These are phyloP conservation scores for Termitomyces sp. DNA, from an alignment of 768 basidiomycete genomes.

Conservation along the genomic window DNA sequence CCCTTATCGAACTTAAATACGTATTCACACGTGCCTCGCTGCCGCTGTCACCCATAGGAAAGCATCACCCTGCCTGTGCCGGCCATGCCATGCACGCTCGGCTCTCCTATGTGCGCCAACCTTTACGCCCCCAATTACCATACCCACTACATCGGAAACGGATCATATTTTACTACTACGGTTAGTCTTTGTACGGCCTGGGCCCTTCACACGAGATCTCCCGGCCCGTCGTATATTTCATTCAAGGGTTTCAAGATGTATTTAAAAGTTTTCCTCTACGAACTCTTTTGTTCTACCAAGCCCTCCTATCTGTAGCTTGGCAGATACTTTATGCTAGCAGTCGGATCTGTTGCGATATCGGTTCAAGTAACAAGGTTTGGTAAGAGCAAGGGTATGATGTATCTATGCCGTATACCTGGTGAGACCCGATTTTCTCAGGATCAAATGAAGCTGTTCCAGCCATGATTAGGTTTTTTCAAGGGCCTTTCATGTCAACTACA, in stretches of 20 bases:
- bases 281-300: neutral
- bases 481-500: neutral
- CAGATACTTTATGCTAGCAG: neutral
- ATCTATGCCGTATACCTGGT: neutral
- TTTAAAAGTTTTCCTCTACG: constrained; percentile 2
- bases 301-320: neutral
- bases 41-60: neutral
- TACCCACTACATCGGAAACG: constrained; percentile 8
- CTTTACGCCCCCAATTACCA: neutral
- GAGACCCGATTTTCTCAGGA: neutral
- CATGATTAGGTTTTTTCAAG: too few species aligned
- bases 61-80: neutral
- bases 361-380: neutral
- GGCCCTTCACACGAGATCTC: neutral
- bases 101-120: neutral
- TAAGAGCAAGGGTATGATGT: neutral
- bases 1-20: neutral
- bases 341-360: neutral
- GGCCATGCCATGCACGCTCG: neutral
- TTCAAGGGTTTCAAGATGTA: constrained; percentile 5
- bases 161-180: constrained; percentile 14
- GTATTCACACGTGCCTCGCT: neutral
- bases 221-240: constrained; percentile 14
- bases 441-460: neutral
- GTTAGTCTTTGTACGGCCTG: constrained; percentile 12